Evolutionary conservation across 345 rosid genomes (phyloP), one percentile per base, ranked within the genome.

Genomic region (Euphorbia pulcherrima): DNA sequence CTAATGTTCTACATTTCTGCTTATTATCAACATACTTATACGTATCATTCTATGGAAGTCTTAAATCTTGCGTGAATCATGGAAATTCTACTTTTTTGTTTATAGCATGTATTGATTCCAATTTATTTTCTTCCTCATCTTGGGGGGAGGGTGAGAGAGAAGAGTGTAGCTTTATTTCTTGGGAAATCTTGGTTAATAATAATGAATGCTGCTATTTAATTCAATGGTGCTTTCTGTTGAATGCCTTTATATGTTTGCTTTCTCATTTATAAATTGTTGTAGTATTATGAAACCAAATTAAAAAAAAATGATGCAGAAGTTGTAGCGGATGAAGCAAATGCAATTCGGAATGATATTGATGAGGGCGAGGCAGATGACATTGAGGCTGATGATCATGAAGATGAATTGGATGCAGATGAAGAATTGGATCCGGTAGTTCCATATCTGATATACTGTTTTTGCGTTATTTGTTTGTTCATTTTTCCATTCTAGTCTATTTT

Each of bases 341-440:
- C 73, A 26, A 79, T 73, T 70, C 24, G 56, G 27, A 76, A 70
- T 35, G 74, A 54, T 53, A 53, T 39, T 70, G 75, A 74, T 58
- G 79, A 78, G 21, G 88, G 69, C 56, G 82, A 85, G 79, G 90
- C 59, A 40, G 82, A 74, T 35, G 85, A 87, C 60, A 74, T 79
- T 37, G 89, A 81, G 26, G 82, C 71, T 64, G 85, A 83, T 54
- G 91, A 82, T 44, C 86, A 80, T 73, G 80, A 81, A 62, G 98
- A 90, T 63, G 89, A 85, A 74, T 53, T 84, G 33, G 96, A 86
- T 80, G 83, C 71, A 54, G 74, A 84, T 64, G 92, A 81, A 28
- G 85, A 79, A 53, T 78, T 81, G 73, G 83, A 84, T 84, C 73
- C 71, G 86, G 97, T 90, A 75, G 70, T 66, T 65, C 47, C 46